Evolutionary conservation across 805 yeast genomes (phyloP).

Genomic region (Metschnikowia bowlesiae): DNA sequence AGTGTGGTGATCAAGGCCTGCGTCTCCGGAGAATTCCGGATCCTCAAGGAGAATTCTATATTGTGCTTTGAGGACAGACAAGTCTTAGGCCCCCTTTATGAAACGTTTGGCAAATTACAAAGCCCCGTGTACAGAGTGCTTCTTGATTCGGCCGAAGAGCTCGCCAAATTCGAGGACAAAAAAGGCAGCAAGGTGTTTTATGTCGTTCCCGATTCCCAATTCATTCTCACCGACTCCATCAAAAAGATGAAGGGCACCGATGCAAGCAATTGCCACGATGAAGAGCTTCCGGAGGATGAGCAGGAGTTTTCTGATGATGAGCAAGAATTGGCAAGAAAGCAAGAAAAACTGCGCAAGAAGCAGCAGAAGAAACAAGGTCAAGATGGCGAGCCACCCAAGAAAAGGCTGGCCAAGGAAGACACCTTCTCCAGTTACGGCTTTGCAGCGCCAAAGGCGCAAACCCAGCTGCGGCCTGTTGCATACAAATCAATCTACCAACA

Average conservation of each 20-base stretch:
- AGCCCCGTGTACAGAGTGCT: constrained; percentile 77
- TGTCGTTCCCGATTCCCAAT: constrained; percentile 77
- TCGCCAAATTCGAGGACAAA: constrained; percentile 41
- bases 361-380: constrained; percentile 37
- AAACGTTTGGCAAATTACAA: constrained; percentile 84
- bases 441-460: constrained; percentile 5
- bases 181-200: constrained; percentile 62
- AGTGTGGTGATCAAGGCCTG: constrained; percentile 69
- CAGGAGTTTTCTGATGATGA: constrained; percentile 96
- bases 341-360: constrained; percentile 53
- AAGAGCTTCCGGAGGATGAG: constrained; percentile 88
- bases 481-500: constrained; percentile 2
- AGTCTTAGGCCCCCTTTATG: constrained; percentile 73
- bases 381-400: constrained; percentile 9
- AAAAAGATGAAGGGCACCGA: constrained; percentile 80
- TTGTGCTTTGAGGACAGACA: constrained; percentile 71
- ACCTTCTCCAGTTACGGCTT: constrained; percentile 18
- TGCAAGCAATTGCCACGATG: constrained; percentile 93
- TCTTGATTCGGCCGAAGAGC: constrained; percentile 49
- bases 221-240: constrained; percentile 69
- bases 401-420: constrained; percentile 18
- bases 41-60: constrained; percentile 74
- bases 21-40: constrained; percentile 78
- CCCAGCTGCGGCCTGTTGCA: background rate
- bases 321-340: constrained; percentile 68